phyloP scores from a whole-genome alignment of 495 filamentous ascomycete species.

The Chaetomidium leptoderma region DNA sequence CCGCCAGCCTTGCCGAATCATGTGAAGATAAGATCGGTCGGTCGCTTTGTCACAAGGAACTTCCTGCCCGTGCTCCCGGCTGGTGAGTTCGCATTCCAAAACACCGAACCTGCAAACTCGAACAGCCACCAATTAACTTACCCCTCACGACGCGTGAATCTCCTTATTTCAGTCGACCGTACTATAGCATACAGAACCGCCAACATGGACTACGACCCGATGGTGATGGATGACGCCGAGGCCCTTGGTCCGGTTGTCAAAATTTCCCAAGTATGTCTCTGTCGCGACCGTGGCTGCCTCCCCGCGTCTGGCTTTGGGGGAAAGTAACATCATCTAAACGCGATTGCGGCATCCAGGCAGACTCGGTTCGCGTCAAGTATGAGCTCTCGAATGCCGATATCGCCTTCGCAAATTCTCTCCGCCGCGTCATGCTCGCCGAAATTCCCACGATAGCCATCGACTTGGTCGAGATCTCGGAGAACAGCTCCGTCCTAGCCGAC shows the following conservation, averaged over 20 bases:
- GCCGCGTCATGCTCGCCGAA: constrained; percentile 88
- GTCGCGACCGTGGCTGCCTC: constrained; percentile 3
- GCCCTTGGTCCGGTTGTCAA: constrained; percentile 63
- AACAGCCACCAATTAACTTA: too few relatives aligned
- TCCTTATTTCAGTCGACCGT: too few relatives aligned
- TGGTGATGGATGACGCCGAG: constrained; percentile 59
- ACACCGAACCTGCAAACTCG: background rate
- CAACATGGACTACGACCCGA: constrained; percentile 63
- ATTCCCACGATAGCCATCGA: constrained; percentile 94
- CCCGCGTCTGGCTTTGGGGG: background rate
- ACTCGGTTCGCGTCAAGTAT: constrained; percentile 70
- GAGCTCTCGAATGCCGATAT: constrained; percentile 74
- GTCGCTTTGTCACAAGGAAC: background rate
- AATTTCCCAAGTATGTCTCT: constrained; percentile 58
- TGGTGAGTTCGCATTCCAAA: background rate
- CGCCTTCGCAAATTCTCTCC: constrained; percentile 89
- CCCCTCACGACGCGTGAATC: too few relatives aligned
- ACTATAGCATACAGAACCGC: background rate
- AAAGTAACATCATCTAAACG: constrained; percentile 11
- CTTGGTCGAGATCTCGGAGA: constrained; percentile 84
- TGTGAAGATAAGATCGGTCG: background rate
- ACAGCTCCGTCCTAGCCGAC: constrained; percentile 91
- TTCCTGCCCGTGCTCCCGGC: background rate
- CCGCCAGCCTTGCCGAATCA: background rate
- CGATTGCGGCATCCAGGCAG: constrained; percentile 49